phyloP scores from a whole-genome alignment of 2,329 filamentous ascomycete species.

The Alternaria sp. region DNA sequence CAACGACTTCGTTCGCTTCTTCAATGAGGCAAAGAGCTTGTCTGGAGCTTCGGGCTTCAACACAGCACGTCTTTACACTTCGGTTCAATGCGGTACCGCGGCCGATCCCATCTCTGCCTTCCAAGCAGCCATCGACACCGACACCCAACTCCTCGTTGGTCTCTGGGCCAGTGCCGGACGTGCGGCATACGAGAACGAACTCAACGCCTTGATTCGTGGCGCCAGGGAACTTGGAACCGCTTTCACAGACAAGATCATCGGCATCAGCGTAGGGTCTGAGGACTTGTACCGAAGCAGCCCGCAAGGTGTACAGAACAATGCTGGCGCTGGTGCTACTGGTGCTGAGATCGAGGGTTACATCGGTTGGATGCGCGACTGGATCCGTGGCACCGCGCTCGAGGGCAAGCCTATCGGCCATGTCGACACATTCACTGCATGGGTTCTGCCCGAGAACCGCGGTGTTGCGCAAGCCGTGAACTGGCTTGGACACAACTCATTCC shows the following conservation, averaged over 20 bases:
- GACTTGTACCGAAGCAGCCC: constrained; percentile 68
- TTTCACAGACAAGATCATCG: constrained; percentile 71
- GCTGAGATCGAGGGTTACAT: constrained; percentile 72
- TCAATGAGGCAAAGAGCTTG: constrained; percentile 68
- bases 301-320: constrained; percentile 66
- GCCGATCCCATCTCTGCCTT: constrained; percentile 49
- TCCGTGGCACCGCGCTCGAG: constrained; percentile 67
- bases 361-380: constrained; percentile 66
- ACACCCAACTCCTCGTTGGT: constrained; percentile 79
- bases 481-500: constrained; percentile 82
- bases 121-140: constrained; percentile 79
- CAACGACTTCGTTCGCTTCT: constrained; percentile 72
- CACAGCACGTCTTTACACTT: constrained; percentile 74
- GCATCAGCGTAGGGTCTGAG: constrained; percentile 85
- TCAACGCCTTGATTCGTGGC: constrained; percentile 72
- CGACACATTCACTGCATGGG: constrained; percentile 78
- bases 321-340: constrained; percentile 68
- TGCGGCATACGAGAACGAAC: constrained; percentile 70
- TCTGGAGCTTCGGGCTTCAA: constrained; percentile 70
- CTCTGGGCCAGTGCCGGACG: constrained; percentile 78
- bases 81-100: constrained; percentile 70
- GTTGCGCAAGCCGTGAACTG: constrained; percentile 77
- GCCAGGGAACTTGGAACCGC: constrained; percentile 70
- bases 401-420: constrained; percentile 76
- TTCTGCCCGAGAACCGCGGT: constrained; percentile 72